Conservation (phyloP, 306 rosid species). For the Prinsepia uniflora region DNA sequence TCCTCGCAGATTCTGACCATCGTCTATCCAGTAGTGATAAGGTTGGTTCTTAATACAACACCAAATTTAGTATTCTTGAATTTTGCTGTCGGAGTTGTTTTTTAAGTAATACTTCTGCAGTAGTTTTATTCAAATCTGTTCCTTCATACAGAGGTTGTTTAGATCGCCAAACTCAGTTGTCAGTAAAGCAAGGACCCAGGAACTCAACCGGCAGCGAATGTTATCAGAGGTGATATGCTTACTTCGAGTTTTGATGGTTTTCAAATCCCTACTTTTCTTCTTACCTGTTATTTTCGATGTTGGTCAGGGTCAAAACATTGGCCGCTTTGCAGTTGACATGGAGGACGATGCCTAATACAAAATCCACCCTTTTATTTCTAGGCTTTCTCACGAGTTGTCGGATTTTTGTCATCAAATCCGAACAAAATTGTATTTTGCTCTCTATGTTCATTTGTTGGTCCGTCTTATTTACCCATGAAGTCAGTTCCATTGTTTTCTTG, state of each 20-base stretch:
- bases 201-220: conserved; percentile 74
- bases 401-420: not conserved
- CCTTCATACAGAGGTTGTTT: conserved; percentile 61
- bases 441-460: not conserved
- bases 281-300: not conserved
- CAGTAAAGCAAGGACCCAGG: conserved; percentile 88
- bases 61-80: not conserved
- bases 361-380: too few species aligned
- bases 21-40: conserved; percentile 74
- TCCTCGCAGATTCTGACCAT: conserved; percentile 35
- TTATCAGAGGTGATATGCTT: conserved; percentile 51
- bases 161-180: conserved; percentile 76
- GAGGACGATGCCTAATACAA: conserved; percentile 39
- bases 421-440: not conserved
- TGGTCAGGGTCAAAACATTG: conserved; percentile 69
- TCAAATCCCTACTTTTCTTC: not conserved
- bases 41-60: conserved; percentile 36
- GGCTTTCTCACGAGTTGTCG: not conserved
- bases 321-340: conserved; percentile 56
- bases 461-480: not conserved
- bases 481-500: not conserved
- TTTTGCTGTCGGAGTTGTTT: not conserved
- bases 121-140: not conserved
- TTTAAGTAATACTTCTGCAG: not conserved
- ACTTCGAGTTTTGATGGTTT: not conserved